These are phyloP conservation scores for Sporothrix sp. DNA, from an alignment of 2,329 filamentous ascomycete species.

Conservation along the genomic window DNA sequence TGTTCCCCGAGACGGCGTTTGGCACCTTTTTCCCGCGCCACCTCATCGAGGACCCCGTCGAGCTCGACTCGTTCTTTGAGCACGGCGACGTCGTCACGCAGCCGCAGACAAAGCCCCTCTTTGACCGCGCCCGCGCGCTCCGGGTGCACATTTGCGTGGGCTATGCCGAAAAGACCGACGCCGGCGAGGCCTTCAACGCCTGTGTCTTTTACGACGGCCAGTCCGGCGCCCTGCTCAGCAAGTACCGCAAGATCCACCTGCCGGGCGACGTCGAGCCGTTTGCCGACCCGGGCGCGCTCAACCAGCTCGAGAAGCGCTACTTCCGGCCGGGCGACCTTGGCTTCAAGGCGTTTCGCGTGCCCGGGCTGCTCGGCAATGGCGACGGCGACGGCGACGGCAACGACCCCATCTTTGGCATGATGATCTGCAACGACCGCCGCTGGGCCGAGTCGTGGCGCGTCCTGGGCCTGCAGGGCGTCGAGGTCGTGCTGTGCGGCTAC, in stretches of 20 bases:
- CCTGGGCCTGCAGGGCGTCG: slow-evolving; percentile 40
- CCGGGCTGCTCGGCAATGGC: slow-evolving; percentile 32
- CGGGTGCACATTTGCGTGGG: slow-evolving; percentile 43
- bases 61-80: slow-evolving; percentile 41
- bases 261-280: slow-evolving; percentile 44
- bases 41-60: slow-evolving; percentile 35
- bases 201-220: slow-evolving; percentile 40
- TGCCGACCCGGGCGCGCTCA: slow-evolving; percentile 33
- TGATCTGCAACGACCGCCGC: slow-evolving; percentile 45
- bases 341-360: slow-evolving; percentile 43
- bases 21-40: slow-evolving; percentile 49
- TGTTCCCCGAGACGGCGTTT: slow-evolving; percentile 44
- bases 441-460: slow-evolving; percentile 44
- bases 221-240: slow-evolving; percentile 33
- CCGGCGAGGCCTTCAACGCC: slow-evolving; percentile 34
- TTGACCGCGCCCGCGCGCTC: slow-evolving; percentile 36
- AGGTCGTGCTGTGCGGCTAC: slow-evolving; percentile 36
- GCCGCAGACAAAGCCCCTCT: slow-evolving; percentile 37
- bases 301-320: slow-evolving; percentile 48
- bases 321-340: slow-evolving; percentile 43
- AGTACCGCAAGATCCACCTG: slow-evolving; percentile 47
- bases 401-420: slow-evolving; percentile 44
- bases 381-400: slow-evolving; percentile 33
- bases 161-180: slow-evolving; percentile 39
- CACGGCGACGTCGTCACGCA: slow-evolving; percentile 32